Base-by-base conservation (phyloP, 1,139 yeast species). In the Kodamaea fungicola region DNA sequence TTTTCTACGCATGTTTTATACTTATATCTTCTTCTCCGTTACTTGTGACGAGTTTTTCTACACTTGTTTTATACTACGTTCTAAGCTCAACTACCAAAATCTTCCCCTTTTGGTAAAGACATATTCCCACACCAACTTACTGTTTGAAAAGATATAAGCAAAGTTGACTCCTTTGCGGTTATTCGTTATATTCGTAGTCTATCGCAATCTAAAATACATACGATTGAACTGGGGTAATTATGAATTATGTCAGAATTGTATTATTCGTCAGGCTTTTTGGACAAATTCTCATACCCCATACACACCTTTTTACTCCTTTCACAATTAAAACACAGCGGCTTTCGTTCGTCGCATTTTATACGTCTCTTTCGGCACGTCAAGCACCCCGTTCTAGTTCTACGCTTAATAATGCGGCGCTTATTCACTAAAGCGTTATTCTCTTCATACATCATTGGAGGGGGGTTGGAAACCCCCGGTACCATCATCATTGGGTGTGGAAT, bases 271-370 rank as follows among this genome's bases (percentile, higher is more conserved):
- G 28, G 26, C 28, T 24, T 23, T 13, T 28, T 19, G 22, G 51
- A 38, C 33, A 58, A 45, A 37, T 57, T 59, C 47, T 70, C 86
- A 54, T 83, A 83, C 3, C 88, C 89, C 8, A 81, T 62, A 51
- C 95, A 85, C 9, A 76, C 74, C 45, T 85, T 79, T 45, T 78
- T 78, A 32, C 83, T 73, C 45, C 85, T 74, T 50, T 79, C 84
- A 56, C 95, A 85, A 56, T 85, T 84, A 51, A 66, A 70, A 54
- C 94, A 85, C 36, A 74, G 71, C 1, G 92, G 92, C 48, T 80
- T 83, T 35, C 82, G 62, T 41, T 57, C 62, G 42, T 57, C 62
- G 34, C 62, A 57, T 45, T 57, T 57, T 42, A 57, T 57, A 19
- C 62, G 47, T 13, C 62, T 45, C 46, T 57, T 55, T 35, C 62